Evolutionary conservation across 345 rosid species (phyloP).

Genomic region (Salix exigua): DNA sequence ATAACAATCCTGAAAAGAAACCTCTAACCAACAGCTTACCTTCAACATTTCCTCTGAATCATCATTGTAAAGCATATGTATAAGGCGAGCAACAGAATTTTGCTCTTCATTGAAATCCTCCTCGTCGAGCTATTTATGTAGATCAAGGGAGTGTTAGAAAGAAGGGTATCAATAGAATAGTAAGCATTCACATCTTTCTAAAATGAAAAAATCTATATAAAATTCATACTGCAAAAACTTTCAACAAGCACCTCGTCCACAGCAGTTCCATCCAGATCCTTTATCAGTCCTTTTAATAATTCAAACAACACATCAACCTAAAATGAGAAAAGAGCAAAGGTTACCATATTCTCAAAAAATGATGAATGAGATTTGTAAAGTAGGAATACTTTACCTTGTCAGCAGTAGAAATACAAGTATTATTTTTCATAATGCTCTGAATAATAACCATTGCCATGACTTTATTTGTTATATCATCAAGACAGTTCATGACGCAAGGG

Average conservation of each 20-base stretch:
- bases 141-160: not conserved
- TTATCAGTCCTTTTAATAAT: slow-evolving; percentile 82
- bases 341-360: slow-evolving; percentile 1
- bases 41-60: slow-evolving; percentile 94
- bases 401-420: slow-evolving; percentile 64
- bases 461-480: slow-evolving; percentile 79
- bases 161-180: slow-evolving; percentile 4
- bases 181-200: slow-evolving; percentile 2
- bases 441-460: slow-evolving; percentile 87
- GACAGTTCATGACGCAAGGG: slow-evolving; percentile 79
- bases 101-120: slow-evolving; percentile 96
- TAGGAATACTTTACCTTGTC: slow-evolving; percentile 50
- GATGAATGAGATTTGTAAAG: slow-evolving; percentile 1
- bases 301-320: slow-evolving; percentile 94
- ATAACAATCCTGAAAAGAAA: not conserved
- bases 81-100: slow-evolving; percentile 87
- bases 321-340: slow-evolving; percentile 1
- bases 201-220: not conserved
- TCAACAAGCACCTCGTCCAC: slow-evolving; percentile 12
- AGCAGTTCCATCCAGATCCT: slow-evolving; percentile 65
- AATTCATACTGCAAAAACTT: slow-evolving; percentile 1
- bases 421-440: slow-evolving; percentile 93
- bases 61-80: slow-evolving; percentile 79
- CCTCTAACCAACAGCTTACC: slow-evolving; percentile 36
- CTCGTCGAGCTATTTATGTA: slow-evolving; percentile 61